A percentile compares a stretch with the other conserved stretches of the same genome.
Evolutionary conservation across 2,329 filamentous ascomycete genomes (phyloP).

Genomic region (Periconia sp.): DNA sequence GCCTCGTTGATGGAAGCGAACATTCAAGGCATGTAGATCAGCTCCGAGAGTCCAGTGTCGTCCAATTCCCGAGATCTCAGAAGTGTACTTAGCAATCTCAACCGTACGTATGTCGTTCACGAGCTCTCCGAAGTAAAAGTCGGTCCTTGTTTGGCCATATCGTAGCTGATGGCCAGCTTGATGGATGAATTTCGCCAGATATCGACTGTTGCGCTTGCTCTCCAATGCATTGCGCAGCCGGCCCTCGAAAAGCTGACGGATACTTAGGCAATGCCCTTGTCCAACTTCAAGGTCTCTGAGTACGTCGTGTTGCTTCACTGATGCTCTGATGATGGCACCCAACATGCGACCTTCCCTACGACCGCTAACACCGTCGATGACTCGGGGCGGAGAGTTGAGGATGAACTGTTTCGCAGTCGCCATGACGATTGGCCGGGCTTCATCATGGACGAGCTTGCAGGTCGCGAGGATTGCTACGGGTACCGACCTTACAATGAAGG

Average conservation of each 20-base stretch:
- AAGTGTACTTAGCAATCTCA: slow-evolving; percentile 15
- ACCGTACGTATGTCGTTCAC: slow-evolving; percentile 5
- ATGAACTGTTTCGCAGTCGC: slow-evolving; percentile 7
- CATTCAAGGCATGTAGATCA: slow-evolving; percentile 15
- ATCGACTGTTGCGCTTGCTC: slow-evolving; percentile 10
- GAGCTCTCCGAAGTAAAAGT: not conserved
- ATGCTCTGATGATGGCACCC: slow-evolving; percentile 11
- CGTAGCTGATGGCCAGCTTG: slow-evolving; percentile 11
- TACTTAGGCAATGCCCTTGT: slow-evolving; percentile 8
- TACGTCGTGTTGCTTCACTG: slow-evolving; percentile 8
- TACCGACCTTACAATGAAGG: slow-evolving; percentile 9
- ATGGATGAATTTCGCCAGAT: slow-evolving; percentile 12
- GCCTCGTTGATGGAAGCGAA: slow-evolving; percentile 3
- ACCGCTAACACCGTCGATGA: slow-evolving; percentile 13
- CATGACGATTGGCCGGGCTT: slow-evolving; percentile 6
- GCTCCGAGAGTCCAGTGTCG: slow-evolving; percentile 12
- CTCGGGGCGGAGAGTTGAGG: slow-evolving; percentile 8
- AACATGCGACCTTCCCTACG: slow-evolving; percentile 15
- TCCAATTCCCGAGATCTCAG: slow-evolving; percentile 8
- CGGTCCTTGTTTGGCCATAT: slow-evolving; percentile 1
- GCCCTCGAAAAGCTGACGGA: slow-evolving; percentile 10
- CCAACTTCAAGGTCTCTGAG: slow-evolving; percentile 2
- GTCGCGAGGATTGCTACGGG: slow-evolving; percentile 13
- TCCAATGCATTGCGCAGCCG: slow-evolving; percentile 6
- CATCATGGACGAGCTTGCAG: slow-evolving; percentile 8